Conservation (phyloP, 1,139 yeast genomes). For the Pneumocystis wakefieldiae region DNA sequence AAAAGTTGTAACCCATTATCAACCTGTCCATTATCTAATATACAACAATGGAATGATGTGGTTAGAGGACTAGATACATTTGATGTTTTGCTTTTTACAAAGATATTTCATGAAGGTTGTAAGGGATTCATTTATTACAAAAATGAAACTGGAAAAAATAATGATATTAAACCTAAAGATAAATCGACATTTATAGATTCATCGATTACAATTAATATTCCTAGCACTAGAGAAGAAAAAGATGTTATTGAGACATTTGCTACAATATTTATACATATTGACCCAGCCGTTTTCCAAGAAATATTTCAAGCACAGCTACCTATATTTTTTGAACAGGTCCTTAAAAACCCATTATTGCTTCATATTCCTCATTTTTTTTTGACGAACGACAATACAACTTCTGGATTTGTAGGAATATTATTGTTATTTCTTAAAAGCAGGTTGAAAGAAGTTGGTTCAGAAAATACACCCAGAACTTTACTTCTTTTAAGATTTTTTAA, state of each 20-base stretch:
- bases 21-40: slow-evolving; percentile 44
- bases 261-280: slow-evolving; percentile 82
- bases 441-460: slow-evolving; percentile 60
- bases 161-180: slow-evolving; percentile 18
- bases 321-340: slow-evolving; percentile 61
- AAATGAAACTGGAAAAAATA: slow-evolving; percentile 27
- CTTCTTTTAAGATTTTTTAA: slow-evolving; percentile 75
- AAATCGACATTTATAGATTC: slow-evolving; percentile 27
- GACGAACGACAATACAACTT: slow-evolving; percentile 85
- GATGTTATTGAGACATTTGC: slow-evolving; percentile 94
- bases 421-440: slow-evolving; percentile 61
- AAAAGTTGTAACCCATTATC: slow-evolving; percentile 85
- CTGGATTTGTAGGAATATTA: slow-evolving; percentile 80
- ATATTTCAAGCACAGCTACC: slow-evolving; percentile 71
- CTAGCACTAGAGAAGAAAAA: slow-evolving; percentile 77
- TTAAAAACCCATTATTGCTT: slow-evolving; percentile 70
- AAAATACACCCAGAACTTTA: slow-evolving; percentile 56
- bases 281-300: slow-evolving; percentile 91
- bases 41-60: slow-evolving; percentile 71
- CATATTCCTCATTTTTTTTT: slow-evolving; percentile 89
- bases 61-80: slow-evolving; percentile 73
- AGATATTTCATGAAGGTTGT: slow-evolving; percentile 71
- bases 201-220: slow-evolving; percentile 9
- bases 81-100: slow-evolving; percentile 63
- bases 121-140: slow-evolving; percentile 66